phyloP scores from a whole-genome alignment of 2,329 filamentous ascomycete genomes.

The Pseudogymnoascus verrucosus region DNA sequence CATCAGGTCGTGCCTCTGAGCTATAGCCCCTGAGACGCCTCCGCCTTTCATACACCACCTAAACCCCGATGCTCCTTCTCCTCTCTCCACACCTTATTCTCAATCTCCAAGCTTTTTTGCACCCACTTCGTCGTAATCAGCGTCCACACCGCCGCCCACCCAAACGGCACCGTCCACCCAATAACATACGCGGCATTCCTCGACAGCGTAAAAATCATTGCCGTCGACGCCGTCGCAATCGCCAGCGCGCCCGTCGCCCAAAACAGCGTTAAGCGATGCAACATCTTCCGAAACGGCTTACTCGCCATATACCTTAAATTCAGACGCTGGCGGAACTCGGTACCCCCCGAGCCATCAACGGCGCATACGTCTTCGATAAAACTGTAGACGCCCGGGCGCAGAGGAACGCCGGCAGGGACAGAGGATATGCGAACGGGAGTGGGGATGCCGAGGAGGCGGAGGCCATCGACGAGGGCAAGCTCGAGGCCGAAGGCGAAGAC shows the following conservation, averaged over 20 bases:
- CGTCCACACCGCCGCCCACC: conserved; percentile 14
- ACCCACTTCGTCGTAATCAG: conserved; percentile 17
- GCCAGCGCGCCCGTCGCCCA: conserved; percentile 32
- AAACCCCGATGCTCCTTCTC: neutral
- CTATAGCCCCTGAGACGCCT: neutral
- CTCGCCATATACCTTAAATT: conserved; percentile 45
- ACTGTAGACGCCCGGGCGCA: conserved; percentile 45
- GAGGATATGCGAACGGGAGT: conserved; percentile 45
- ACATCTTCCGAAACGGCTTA: conserved; percentile 44
- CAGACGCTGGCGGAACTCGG: conserved; percentile 42
- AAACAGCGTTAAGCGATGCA: conserved; percentile 43
- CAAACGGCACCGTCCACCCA: conserved; percentile 24
- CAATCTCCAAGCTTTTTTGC: conserved; percentile 17
- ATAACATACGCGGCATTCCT: conserved; percentile 11
- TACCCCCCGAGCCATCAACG: conserved; percentile 45
- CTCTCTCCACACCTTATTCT: conserved; percentile 19
- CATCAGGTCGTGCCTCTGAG: neutral
- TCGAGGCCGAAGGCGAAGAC: conserved; percentile 43
- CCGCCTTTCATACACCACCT: neutral
- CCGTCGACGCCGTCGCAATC: neutral
- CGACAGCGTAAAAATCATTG: neutral
- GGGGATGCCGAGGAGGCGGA: conserved; percentile 36
- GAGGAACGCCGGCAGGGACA: conserved; percentile 40
- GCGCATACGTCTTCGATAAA: conserved; percentile 47
- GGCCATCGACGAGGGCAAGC: conserved; percentile 40